These are phyloP conservation scores for Cadophora sp. DNA, from an alignment of 2,329 filamentous ascomycete genomes.

Conservation along the genomic window DNA sequence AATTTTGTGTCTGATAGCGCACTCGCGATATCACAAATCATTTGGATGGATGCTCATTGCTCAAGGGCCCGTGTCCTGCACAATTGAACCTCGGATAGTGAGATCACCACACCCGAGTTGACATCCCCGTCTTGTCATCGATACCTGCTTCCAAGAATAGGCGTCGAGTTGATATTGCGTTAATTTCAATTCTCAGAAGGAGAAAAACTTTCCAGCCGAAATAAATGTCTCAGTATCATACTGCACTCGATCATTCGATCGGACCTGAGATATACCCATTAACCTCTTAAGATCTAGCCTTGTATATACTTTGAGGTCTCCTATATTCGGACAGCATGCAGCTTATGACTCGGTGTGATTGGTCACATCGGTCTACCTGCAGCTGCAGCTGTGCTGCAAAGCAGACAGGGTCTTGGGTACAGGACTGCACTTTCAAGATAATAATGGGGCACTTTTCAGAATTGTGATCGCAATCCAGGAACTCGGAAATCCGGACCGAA, in stretches of 20 bases:
- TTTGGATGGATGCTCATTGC: no score
- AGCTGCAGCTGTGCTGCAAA: conserved; percentile 6
- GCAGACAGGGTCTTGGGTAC: conserved; percentile 2
- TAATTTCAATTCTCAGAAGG: not conserved
- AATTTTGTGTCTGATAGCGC: not conserved
- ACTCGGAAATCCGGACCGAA: conserved; percentile 20
- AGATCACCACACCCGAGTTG: not conserved
- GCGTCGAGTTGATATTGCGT: not conserved
- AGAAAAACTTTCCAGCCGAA: conserved; percentile 2
- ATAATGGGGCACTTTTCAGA: conserved; percentile 8
- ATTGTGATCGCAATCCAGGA: not conserved
- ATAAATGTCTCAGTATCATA: conserved; percentile 10
- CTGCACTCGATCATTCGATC: conserved; percentile 10
- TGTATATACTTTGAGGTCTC: conserved; percentile 4
- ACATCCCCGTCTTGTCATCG: not conserved
- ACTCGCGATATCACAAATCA: conserved; percentile 7
- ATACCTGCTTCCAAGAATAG: conserved; percentile 13
- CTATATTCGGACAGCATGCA: conserved; percentile 14
- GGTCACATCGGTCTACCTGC: conserved; percentile 6
- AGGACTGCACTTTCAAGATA: not conserved
- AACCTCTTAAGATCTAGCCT: conserved; percentile 14
- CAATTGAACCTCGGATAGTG: not conserved
- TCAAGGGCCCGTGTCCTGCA: conserved; percentile 5
- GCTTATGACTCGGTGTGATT: conserved; percentile 6
- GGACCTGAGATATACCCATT: conserved; percentile 1